Conservation (phyloP, 2,329 filamentous ascomycete genomes). For the Sporothrix mexicana region DNA sequence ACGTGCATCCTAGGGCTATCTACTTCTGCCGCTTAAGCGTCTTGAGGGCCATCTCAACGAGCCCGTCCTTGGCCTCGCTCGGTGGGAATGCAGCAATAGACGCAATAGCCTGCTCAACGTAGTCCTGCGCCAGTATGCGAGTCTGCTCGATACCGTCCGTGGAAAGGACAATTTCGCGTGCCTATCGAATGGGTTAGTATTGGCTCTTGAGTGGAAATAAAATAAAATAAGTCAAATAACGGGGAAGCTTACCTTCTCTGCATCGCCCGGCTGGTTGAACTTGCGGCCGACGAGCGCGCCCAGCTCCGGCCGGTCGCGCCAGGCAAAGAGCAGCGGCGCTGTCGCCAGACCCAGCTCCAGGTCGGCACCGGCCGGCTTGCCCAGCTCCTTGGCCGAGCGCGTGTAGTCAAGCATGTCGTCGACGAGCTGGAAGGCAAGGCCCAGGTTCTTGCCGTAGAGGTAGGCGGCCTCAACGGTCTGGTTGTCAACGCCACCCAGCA, state of each 20-base stretch:
- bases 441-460: constrained; percentile 88
- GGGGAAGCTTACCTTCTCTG: constrained; percentile 69
- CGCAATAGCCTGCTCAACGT: constrained; percentile 82
- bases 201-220: neutral
- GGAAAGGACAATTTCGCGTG: constrained; percentile 79
- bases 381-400: constrained; percentile 79
- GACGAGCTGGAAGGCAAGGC: constrained; percentile 94
- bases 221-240: neutral
- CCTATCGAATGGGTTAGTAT: constrained; percentile 57
- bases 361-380: constrained; percentile 94
- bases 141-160: constrained; percentile 94
- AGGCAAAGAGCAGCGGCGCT: constrained; percentile 91
- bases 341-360: constrained; percentile 92
- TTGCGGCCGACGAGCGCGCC: constrained; percentile 90
- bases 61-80: constrained; percentile 90
- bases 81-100: constrained; percentile 86
- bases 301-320: constrained; percentile 85
- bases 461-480: constrained; percentile 91
- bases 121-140: constrained; percentile 85
- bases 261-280: constrained; percentile 83
- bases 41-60: constrained; percentile 93
- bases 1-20: neutral
- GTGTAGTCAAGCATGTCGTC: constrained; percentile 99
- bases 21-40: constrained; percentile 87
- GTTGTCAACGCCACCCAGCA: constrained; percentile 76